Evolutionary conservation across 305 asterid genomes (phyloP), one percentile per base, ranked within the genome.

Genomic region (Fraxinus latifolia): DNA sequence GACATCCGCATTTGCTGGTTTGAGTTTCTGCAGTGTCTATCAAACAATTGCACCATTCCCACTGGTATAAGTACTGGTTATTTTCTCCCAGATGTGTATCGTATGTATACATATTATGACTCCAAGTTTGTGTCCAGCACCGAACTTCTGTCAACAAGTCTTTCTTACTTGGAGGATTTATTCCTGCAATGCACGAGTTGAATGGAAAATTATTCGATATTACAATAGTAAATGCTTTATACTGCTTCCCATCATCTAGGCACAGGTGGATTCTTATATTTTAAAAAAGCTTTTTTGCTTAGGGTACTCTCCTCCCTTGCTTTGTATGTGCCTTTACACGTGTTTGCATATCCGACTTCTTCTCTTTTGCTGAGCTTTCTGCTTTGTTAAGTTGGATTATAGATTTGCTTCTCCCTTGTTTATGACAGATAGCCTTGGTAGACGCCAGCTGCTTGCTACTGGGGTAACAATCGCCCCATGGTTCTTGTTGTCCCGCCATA

Each of bases 391-490:
- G 39, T 60, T 80, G 78, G 34, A 47, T 73, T 70, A 58, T 75
- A 29, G 44, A 70, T 39, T 32, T 21, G 33, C 44, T 19, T 83
- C 71, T 70, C 33, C 71, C 79, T 50, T 76, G 37, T 58, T 81
- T 62, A 60, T 47, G 80, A 39, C 92, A 93, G 94, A 89, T 82
- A 75, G 77, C 77, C 81, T 85, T 58, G 92, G 92, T 77, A 83
- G 97, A 47, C 95, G 93, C 75, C 87, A 88, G 79, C 84, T 91
- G 83, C 86, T 92, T 70, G 90, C 93, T 60, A 15, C 88, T 74
- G 92, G 95, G 84, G 84, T 87, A 78, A 78, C 90, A 31, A 73
- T 84, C 78, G 87, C 85, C 79, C 91, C 92, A 29, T 90, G 86
- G 87, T 34, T 90, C 70, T 83, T 88, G 81, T 47, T 88, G 74